These are phyloP conservation scores for Phialophora chinensis DNA, from an alignment of 2,329 filamentous ascomycete genomes.

Conservation along the genomic window DNA sequence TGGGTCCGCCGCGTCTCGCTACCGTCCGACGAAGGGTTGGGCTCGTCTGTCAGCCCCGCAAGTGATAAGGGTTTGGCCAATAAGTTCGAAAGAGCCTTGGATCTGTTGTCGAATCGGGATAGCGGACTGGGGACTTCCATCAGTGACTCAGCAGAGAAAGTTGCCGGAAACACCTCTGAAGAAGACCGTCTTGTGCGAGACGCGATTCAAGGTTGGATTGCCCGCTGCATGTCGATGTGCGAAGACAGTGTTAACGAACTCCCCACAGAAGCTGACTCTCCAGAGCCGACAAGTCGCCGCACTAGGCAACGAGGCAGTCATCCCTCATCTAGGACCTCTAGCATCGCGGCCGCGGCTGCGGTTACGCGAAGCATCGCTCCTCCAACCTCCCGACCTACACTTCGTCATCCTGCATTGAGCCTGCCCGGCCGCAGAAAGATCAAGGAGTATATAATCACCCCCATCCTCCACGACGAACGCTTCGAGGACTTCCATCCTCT, in stretches of 20 bases:
- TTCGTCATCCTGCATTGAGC: constrained; percentile 67
- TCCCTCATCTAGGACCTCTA: constrained; percentile 23
- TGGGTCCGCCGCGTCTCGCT: constrained; percentile 59
- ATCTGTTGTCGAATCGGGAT: constrained; percentile 46
- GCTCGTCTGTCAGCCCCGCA: constrained; percentile 74
- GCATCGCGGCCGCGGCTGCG: constrained; percentile 48
- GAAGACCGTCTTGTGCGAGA: constrained; percentile 37
- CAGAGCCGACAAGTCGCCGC: constrained; percentile 31
- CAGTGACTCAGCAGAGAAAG: constrained; percentile 39
- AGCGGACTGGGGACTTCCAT: constrained; percentile 36
- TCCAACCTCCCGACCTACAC: constrained; percentile 51
- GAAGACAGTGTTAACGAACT: constrained; percentile 36
- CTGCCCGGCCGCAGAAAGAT: constrained; percentile 76
- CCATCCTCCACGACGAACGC: constrained; percentile 73
- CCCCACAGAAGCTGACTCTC: constrained; percentile 38
- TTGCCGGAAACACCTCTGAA: constrained; percentile 39
- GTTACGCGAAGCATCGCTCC: constrained; percentile 66
- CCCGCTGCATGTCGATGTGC: constrained; percentile 40
- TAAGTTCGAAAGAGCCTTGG: constrained; percentile 48
- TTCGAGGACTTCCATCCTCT: constrained; percentile 83
- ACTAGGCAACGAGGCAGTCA: constrained; percentile 26
- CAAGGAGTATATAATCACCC: constrained; percentile 76
- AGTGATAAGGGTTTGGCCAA: constrained; percentile 52
- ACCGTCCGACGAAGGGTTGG: constrained; percentile 84
- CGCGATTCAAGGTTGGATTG: constrained; percentile 42